These are phyloP conservation scores for Tulasnella sp. DNA, from an alignment of 768 basidiomycete species.

Conservation along the genomic window DNA sequence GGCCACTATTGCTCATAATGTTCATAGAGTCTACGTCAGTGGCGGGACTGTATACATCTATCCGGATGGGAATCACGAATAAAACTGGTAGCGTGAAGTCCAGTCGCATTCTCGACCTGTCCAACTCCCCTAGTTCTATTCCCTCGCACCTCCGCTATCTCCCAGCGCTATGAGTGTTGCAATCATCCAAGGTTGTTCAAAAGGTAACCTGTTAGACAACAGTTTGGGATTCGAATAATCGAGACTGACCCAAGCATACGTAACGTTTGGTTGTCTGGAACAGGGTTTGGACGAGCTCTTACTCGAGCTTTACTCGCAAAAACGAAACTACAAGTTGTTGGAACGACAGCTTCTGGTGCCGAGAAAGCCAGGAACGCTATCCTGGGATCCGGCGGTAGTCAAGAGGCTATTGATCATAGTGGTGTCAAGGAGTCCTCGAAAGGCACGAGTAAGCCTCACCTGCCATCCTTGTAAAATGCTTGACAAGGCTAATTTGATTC, in stretches of 20 bases:
- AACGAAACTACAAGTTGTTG: conserved; percentile 33
- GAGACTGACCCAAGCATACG: background rate
- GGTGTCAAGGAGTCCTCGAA: background rate
- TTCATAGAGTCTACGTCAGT: background rate
- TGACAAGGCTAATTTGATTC: background rate
- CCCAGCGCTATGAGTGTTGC: conserved; percentile 22
- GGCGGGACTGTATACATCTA: background rate
- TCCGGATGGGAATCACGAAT: background rate
- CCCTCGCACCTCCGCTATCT: background rate
- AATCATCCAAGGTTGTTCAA: conserved; percentile 25
- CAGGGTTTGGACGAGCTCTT: conserved; percentile 30
- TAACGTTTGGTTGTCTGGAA: background rate
- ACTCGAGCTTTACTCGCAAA: conserved; percentile 30
- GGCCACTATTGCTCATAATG: background rate
- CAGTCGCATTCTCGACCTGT: background rate
- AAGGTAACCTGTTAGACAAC: background rate
- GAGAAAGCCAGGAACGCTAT: conserved; percentile 22
- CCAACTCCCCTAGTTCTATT: background rate
- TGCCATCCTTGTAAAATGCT: background rate
- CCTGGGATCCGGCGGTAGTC: conserved; percentile 1
- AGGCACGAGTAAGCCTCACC: background rate
- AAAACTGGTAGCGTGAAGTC: background rate
- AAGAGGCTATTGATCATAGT: background rate
- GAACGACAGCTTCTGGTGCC: conserved; percentile 23
- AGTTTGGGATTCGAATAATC: conserved; percentile 10